Percentiles rank a stretch among this genome's conserved stretches.
phyloP scores from a whole-genome alignment of 1,284 basidiomycete genomes.

The Sphagnurus paluster region DNA sequence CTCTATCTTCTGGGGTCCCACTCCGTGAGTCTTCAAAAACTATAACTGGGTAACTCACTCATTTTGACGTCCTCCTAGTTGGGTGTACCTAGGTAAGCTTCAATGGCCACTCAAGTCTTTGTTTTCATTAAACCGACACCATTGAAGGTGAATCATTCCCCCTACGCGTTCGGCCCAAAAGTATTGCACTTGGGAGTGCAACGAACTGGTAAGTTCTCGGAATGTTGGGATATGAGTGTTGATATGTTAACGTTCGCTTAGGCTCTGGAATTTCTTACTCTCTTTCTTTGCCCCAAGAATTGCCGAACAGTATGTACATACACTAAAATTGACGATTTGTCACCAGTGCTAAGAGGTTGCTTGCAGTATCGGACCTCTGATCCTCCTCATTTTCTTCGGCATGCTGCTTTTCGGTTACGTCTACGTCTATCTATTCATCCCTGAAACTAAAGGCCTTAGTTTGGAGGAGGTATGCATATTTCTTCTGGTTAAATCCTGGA shows the following conservation, averaged over 20 bases:
- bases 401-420: conserved; percentile 69
- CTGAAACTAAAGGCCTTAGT: conserved; percentile 75
- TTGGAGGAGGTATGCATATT: conserved; percentile 70
- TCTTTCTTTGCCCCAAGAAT: conserved; percentile 70
- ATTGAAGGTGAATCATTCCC: conserved; percentile 54
- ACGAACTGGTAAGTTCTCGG: conserved; percentile 35
- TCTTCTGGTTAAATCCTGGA: conserved; percentile 5
- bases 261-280: conserved; percentile 78
- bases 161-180: conserved; percentile 74
- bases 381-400: conserved; percentile 76
- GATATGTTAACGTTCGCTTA: conserved; percentile 28
- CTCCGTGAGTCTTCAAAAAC: conserved; percentile 52
- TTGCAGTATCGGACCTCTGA: conserved; percentile 68
- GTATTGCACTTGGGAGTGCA: conserved; percentile 67
- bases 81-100: conserved; percentile 37
- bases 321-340: neutral
- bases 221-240: neutral
- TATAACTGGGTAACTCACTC: conserved; percentile 1
- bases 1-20: conserved; percentile 73
- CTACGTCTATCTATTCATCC: conserved; percentile 70
- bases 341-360: neutral
- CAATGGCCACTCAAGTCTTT: neutral
- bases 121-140: neutral
- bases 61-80: conserved; percentile 25
- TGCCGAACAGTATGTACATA: conserved; percentile 41